Conservation (phyloP, 345 rosid species). For the Rhodamnia rubescens region DNA sequence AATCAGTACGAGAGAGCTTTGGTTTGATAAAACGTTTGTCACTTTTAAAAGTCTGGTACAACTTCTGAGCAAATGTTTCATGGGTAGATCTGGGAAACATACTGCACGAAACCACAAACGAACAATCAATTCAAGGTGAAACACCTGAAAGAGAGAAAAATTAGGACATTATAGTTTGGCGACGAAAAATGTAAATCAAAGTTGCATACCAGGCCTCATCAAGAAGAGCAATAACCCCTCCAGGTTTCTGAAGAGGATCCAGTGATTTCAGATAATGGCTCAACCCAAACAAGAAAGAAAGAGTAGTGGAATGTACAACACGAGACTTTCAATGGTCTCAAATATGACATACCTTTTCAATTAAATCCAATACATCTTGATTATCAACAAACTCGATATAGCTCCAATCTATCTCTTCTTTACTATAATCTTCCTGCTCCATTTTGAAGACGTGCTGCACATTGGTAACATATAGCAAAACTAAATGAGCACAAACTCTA, state of each 20-base stretch:
- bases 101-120: conserved; percentile 33
- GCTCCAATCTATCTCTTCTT: conserved; percentile 89
- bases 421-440: conserved; percentile 89
- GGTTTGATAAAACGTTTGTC: conserved; percentile 79
- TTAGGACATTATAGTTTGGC: background rate
- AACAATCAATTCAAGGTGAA: background rate
- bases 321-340: background rate
- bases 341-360: conserved; percentile 45
- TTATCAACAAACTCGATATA: conserved; percentile 87
- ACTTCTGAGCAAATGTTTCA: conserved; percentile 85
- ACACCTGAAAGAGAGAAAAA: background rate
- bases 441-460: conserved; percentile 90
- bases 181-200: background rate
- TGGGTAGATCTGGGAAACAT: conserved; percentile 93
- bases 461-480: background rate
- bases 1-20: conserved; percentile 88
- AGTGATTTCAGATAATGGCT: background rate
- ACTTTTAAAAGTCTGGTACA: conserved; percentile 76
- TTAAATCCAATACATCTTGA: conserved; percentile 79
- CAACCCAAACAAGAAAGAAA: background rate
- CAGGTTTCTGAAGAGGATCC: conserved; percentile 62
- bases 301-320: background rate
- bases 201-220: conserved; percentile 88
- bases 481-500: background rate
- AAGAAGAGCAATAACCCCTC: conserved; percentile 81